Base-by-base conservation (phyloP, 139 green algal genomes). In the Picocystis salinarum region DNA sequence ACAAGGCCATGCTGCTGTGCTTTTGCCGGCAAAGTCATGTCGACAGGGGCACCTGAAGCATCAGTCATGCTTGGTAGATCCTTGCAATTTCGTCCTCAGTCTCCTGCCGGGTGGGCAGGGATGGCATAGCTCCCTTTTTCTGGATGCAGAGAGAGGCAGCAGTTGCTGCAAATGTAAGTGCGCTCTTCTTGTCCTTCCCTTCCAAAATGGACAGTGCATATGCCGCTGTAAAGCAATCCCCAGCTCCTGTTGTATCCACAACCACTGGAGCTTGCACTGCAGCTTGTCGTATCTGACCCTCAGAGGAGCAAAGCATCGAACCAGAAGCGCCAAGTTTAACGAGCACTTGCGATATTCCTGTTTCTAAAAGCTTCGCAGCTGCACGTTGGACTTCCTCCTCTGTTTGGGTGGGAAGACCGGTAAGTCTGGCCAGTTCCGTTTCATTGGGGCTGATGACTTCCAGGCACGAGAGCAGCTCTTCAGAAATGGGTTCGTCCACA, bases 191-290 rank as follows among this genome's bases (percentile, higher is more conserved):
- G n/a, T n/a, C n/a, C 46, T 46, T 52, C 22, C 79, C 82, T 53
- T 89, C 62, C 34, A 91, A 47, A 6, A 75, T 34, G 3, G 59
- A 81, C 23, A 92, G 77, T 12, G 69, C 72, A 45, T 71, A 90
- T 2, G 80, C 75, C 5, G 67, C 83, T 3, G 83, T 94, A 68
- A 90, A 94, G 67, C 77, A 91, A 54, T 94, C 83, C 3, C 83
- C 83, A 5, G 83, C 83, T 17, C 83, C 83, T 28, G 76, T 91
- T 4, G 80, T 92, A 59, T 89, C 77, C 12, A 85, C 64, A 3
- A 91, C 75, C 40, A 52, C 11, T 17, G 30, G 23, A 12, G 61
- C 44, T 30, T 39, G 29, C 19, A 76, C 58, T 6, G 51, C 45
- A 15, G 40, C 22, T 56, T 64, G 62, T 56, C 49, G 41, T 6